Conservation (phyloP, 345 rosid species). For the Hibiscus tridactylites region DNA sequence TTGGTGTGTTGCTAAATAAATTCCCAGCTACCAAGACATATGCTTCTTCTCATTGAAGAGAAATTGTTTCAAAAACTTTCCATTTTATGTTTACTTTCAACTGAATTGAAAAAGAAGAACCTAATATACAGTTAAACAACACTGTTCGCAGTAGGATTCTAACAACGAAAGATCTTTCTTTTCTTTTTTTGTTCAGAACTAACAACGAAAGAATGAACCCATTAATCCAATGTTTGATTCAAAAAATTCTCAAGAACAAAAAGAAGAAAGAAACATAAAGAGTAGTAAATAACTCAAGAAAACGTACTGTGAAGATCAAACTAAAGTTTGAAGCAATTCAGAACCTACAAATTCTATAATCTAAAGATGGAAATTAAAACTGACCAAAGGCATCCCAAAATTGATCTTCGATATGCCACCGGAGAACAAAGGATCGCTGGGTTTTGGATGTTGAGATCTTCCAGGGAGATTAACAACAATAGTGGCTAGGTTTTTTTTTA, state of each 20-base stretch:
- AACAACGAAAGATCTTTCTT: too few relatives aligned
- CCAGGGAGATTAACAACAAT: not conserved
- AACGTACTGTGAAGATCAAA: not conserved
- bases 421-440: not conserved
- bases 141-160: not conserved
- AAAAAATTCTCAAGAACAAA: not conserved
- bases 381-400: not conserved
- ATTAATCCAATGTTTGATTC: not conserved
- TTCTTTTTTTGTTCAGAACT: too few relatives aligned
- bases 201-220: not conserved
- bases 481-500: not conserved
- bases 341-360: not conserved
- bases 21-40: not conserved
- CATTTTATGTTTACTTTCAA: too few relatives aligned
- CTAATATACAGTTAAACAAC: not conserved
- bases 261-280: too few relatives aligned
- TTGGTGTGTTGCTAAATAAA: not conserved
- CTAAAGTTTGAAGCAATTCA: not conserved
- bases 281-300: not conserved
- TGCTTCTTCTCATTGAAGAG: not conserved
- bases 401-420: not conserved
- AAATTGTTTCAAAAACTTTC: not conserved
- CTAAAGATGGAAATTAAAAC: not conserved
- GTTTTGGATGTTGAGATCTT: not conserved
- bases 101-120: too few relatives aligned